Conservation (phyloP, 306 rosid genomes). For the Trifolium pratense region DNA sequence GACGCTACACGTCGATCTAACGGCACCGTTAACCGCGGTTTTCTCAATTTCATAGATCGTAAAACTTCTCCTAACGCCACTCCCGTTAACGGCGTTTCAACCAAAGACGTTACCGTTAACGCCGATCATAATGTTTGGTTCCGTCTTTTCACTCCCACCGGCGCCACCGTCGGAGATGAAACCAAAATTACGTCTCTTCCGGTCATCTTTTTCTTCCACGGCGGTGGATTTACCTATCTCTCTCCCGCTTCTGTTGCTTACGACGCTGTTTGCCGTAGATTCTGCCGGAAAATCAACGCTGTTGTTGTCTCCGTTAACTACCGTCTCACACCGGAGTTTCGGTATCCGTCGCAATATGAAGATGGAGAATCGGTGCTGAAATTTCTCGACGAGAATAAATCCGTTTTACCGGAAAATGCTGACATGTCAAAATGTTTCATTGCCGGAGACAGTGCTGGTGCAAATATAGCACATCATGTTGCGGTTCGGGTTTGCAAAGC, state of each 20-base stretch:
- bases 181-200: background rate
- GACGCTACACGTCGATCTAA: background rate
- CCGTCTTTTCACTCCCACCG: constrained; percentile 54
- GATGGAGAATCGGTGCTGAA: constrained; percentile 63
- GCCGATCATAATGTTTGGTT: constrained; percentile 54
- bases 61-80: constrained; percentile 38
- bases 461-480: constrained; percentile 66
- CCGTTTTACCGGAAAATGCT: constrained; percentile 34
- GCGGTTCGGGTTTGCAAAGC: constrained; percentile 45
- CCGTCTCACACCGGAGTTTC: constrained; percentile 72
- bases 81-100: constrained; percentile 57
- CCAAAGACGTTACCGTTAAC: constrained; percentile 62
- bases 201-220: constrained; percentile 39
- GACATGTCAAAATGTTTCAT: constrained; percentile 60
- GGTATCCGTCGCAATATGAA: constrained; percentile 68
- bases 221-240: constrained; percentile 62
- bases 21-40: constrained; percentile 42
- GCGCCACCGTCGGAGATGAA: background rate
- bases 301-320: constrained; percentile 70
- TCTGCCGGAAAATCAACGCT: constrained; percentile 49
- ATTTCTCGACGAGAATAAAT: constrained; percentile 43
- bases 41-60: constrained; percentile 57
- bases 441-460: constrained; percentile 87
- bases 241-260: constrained; percentile 44
- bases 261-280: constrained; percentile 53